Evolutionary conservation across 1,139 yeast genomes (phyloP).

Genomic region (Magnusiomyces paraingens): DNA sequence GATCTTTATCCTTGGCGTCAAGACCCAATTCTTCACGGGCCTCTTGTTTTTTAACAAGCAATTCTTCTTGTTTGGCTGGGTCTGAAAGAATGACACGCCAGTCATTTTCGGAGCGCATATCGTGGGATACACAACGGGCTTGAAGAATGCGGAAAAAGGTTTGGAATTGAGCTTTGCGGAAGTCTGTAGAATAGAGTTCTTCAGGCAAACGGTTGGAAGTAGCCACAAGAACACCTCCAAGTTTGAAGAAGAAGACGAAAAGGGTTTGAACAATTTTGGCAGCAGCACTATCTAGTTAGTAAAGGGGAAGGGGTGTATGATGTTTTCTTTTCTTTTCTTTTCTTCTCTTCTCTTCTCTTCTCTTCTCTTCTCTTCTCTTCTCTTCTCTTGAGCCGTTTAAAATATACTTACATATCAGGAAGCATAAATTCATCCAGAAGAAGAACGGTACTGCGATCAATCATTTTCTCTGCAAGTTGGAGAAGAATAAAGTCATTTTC

Average conservation of each 20-base stretch:
- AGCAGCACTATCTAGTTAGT: conserved; percentile 38
- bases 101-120: conserved; percentile 54
- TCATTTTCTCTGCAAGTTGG: conserved; percentile 63
- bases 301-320: not conserved
- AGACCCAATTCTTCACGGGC: not conserved
- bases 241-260: conserved; percentile 60
- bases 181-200: conserved; percentile 55
- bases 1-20: not conserved
- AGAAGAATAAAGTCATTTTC: conserved; percentile 57
- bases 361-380: too few species aligned
- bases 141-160: conserved; percentile 52
- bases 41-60: not conserved
- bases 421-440: conserved; percentile 69
- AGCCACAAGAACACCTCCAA: conserved; percentile 70
- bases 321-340: too few species aligned
- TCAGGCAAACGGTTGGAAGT: conserved; percentile 68
- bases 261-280: conserved; percentile 61
- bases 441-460: conserved; percentile 50
- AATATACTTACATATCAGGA: conserved; percentile 44
- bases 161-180: conserved; percentile 52
- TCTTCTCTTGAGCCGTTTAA: too few species aligned
- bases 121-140: conserved; percentile 55
- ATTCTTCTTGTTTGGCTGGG: conserved; percentile 22
- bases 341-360: too few species aligned
- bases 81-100: conserved; percentile 44